Percentiles rank a stretch among this genome's conserved stretches.
Evolutionary conservation across 768 basidiomycete genomes (phyloP).

Genomic region (Saitozyma podzolica): DNA sequence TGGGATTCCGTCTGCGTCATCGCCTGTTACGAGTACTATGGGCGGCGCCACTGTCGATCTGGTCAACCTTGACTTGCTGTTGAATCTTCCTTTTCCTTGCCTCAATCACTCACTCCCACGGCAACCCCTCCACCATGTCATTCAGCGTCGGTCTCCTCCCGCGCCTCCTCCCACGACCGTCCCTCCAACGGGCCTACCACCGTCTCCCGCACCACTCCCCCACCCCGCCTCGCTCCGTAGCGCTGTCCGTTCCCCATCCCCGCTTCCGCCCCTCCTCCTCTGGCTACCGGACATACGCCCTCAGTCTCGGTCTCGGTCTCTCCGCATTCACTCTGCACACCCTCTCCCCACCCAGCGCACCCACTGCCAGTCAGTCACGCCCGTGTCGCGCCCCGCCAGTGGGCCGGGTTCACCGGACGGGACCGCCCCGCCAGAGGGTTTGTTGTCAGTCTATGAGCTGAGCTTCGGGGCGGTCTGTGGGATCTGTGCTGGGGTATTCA

Average conservation of each 20-base stretch:
- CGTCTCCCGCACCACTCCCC: constrained; percentile 6
- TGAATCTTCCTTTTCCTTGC: too few relatives aligned
- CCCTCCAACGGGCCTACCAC: neutral
- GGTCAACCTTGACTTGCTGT: too few relatives aligned
- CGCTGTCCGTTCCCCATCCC: constrained; percentile 11
- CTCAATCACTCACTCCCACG: neutral
- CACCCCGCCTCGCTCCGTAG: neutral
- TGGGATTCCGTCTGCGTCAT: too few relatives aligned
- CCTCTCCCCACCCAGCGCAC: constrained; percentile 1
- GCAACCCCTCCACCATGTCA: constrained; percentile 5
- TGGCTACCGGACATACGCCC: constrained; percentile 7
- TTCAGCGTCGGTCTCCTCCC: constrained; percentile 11
- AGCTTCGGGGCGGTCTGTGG: constrained; percentile 86
- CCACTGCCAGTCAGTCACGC: constrained; percentile 1
- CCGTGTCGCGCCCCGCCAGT: constrained; percentile 2
- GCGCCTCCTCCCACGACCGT: constrained; percentile 1
- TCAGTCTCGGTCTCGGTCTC: constrained; percentile 18
- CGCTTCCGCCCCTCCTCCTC: neutral
- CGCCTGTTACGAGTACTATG: neutral
- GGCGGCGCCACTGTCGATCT: too few relatives aligned
- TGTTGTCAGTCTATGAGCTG: constrained; percentile 76
- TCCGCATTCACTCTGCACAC: constrained; percentile 2
- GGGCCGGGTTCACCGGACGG: neutral
- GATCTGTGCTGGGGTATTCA: constrained; percentile 84
- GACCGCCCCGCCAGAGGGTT: constrained; percentile 56